Percentiles rank a stretch among this genome's conserved stretches.
Conservation (phyloP, 192 early-diverging fungal species). For the Geranomyces variabilis region DNA sequence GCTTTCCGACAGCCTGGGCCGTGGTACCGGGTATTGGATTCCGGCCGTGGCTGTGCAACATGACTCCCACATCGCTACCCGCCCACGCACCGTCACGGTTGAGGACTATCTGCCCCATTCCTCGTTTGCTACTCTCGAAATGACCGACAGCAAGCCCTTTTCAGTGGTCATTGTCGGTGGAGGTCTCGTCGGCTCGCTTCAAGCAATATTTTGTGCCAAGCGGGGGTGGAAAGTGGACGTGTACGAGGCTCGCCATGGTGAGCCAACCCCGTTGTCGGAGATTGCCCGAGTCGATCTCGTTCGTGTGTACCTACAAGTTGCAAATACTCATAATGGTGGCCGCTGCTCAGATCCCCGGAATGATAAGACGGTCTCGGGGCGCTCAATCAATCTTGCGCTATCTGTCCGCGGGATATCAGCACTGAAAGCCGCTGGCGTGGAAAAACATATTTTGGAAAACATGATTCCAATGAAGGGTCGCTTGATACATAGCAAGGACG, state of each 20-base stretch:
- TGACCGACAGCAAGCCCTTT: slow-evolving; percentile 28
- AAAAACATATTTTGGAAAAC: slow-evolving; percentile 64
- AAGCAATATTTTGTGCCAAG: slow-evolving; percentile 87
- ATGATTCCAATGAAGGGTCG: slow-evolving; percentile 91
- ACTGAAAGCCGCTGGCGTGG: slow-evolving; percentile 71
- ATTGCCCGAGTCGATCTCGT: too few species aligned
- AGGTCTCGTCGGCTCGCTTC: slow-evolving; percentile 89
- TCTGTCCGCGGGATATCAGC: slow-evolving; percentile 85
- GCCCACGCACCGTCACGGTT: too few species aligned
- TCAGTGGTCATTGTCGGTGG: slow-evolving; percentile 84
- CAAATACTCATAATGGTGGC: neutral
- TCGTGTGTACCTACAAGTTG: too few species aligned
- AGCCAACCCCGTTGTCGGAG: too few species aligned
- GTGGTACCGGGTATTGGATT: too few species aligned
- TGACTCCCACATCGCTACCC: too few species aligned
- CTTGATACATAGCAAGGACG: slow-evolving; percentile 83
- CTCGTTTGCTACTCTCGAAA: neutral
- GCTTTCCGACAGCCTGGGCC: too few species aligned
- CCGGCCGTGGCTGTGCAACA: too few species aligned
- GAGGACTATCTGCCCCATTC: too few species aligned
- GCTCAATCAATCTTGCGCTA: slow-evolving; percentile 94
- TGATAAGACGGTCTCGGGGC: slow-evolving; percentile 43
- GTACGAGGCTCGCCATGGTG: slow-evolving; percentile 82
- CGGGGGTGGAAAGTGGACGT: slow-evolving; percentile 88
- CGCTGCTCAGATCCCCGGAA: slow-evolving; percentile 42